Evolutionary conservation across 75 land plant genomes (phyloP).

Genomic region (Picea sitchensis): DNA sequence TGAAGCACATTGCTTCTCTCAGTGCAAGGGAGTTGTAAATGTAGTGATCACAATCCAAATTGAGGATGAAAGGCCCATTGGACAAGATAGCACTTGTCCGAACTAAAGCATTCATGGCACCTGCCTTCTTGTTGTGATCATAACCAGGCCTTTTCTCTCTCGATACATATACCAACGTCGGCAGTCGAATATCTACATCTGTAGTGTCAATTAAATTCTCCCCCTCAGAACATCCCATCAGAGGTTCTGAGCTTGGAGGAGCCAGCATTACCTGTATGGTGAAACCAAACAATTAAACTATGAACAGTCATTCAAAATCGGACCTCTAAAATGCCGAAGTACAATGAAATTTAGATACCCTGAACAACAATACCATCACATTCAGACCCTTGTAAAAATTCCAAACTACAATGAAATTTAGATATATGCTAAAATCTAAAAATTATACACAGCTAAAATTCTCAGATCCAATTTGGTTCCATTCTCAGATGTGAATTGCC

Average conservation of each 20-base stretch:
- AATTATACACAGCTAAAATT: too few species aligned
- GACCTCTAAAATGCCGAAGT: too few species aligned
- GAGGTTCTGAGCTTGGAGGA: conserved; percentile 38
- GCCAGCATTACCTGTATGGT: conserved; percentile 50
- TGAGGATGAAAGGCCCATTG: conserved; percentile 45
- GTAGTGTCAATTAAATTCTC: conserved; percentile 26
- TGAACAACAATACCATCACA: too few species aligned
- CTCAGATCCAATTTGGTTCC: too few species aligned
- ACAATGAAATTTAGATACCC: too few species aligned
- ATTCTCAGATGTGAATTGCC: too few species aligned
- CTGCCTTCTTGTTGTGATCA: conserved; percentile 63
- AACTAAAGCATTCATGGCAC: conserved; percentile 54
- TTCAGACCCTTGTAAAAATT: too few species aligned
- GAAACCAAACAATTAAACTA: background rate
- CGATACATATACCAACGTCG: conserved; percentile 53
- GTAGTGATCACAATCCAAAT: conserved; percentile 47
- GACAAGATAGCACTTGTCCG: conserved; percentile 35
- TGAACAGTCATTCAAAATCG: too few species aligned
- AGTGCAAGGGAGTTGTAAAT: conserved; percentile 39
- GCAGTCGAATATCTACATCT: conserved; percentile 40
- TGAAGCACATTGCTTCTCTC: conserved; percentile 49
- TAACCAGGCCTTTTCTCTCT: conserved; percentile 57
- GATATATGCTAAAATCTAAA: too few species aligned
- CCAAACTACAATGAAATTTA: too few species aligned
- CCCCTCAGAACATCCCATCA: conserved; percentile 21